Percentiles rank a stretch among this genome's conserved stretches.
These are phyloP conservation scores for Fusarium torreyae DNA, from an alignment of 2,329 filamentous ascomycete species.

Conservation along the genomic window DNA sequence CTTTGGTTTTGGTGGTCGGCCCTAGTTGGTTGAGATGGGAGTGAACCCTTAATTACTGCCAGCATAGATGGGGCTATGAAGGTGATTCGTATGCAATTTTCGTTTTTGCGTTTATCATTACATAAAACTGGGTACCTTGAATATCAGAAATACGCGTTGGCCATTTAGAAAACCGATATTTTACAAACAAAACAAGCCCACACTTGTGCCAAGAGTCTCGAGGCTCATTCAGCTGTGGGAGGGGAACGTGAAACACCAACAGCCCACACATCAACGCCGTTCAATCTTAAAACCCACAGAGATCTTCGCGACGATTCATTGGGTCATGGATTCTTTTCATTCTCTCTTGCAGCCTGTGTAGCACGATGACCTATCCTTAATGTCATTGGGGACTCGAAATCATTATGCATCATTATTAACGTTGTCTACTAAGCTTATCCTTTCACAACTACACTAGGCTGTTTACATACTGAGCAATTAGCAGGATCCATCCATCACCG, in stretches of 20 bases:
- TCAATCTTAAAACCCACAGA: constrained; percentile 38
- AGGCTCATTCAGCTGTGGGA: background rate
- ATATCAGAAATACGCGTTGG: background rate
- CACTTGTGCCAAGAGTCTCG: background rate
- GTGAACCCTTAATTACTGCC: constrained; percentile 22
- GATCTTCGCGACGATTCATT: constrained; percentile 29
- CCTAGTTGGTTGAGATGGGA: constrained; percentile 1
- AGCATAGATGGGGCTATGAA: constrained; percentile 14
- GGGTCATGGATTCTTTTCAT: constrained; percentile 11
- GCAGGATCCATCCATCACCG: no score
- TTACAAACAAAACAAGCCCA: background rate
- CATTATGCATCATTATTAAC: constrained; percentile 2
- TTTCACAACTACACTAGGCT: no score
- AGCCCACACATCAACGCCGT: constrained; percentile 36
- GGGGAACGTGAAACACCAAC: constrained; percentile 35
- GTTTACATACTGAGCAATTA: no score
- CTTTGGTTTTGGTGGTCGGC: constrained; percentile 20
- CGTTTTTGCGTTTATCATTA: background rate
- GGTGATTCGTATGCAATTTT: background rate
- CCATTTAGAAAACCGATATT: background rate
- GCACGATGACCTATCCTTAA: background rate
- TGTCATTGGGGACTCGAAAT: background rate
- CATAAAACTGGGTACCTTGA: background rate
- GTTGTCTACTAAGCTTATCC: no score
- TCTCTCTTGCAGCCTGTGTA: background rate